Base-by-base conservation (phyloP, 2,329 filamentous ascomycete genomes). In the Ophiostoma sp. region DNA sequence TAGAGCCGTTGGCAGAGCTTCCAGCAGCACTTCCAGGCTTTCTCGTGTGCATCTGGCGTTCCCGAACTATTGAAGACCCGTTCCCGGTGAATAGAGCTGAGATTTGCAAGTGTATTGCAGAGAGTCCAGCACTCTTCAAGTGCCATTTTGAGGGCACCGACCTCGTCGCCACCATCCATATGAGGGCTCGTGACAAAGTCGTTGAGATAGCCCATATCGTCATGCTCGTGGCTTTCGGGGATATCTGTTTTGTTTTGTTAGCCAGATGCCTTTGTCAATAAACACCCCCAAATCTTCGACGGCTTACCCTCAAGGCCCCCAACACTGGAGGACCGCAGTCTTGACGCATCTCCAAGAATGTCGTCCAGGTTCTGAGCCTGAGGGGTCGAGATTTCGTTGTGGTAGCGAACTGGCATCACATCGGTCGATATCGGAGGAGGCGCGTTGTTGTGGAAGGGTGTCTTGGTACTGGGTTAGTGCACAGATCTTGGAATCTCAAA, bases 21-120 rank as follows among this genome's bases (percentile, higher is more conserved):
- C 94, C 93, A 98, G 78, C 93, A 98, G 71, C 90, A 91, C 77
- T 91, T 92, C 94, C 93, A 97, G 0, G 93, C 93, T 73, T 90
- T 89, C 76, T 96, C 92, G 75, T 96, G 91, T 41, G 89, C 86
- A 72, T 92, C 89, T 0, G 89, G 89, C 11, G 87, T 89, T 12
- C 87, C 88, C 0, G 89, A 88, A 73, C 85, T 90, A 76, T 87
- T 88, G 77, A 95, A 94, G 44, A 93, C 88, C 27, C 91, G 85
- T 73, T 92, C 86, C 41, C 92, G 87, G 75, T 97, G 91, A 72
- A 89, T 90, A 18, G 91, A 93, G 77, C 92, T 96, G 18, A 97
- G 82, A 72, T 86, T 91, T 36, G 92, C 92, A 44, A 97, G 81
- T 0, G 93, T 96, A 75, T 97, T 97, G 80, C 93, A 97, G 14